Percentiles rank a stretch among this genome's conserved stretches.
Conservation (phyloP, 73 alveolate species). For the Blepharisma stoltei region DNA sequence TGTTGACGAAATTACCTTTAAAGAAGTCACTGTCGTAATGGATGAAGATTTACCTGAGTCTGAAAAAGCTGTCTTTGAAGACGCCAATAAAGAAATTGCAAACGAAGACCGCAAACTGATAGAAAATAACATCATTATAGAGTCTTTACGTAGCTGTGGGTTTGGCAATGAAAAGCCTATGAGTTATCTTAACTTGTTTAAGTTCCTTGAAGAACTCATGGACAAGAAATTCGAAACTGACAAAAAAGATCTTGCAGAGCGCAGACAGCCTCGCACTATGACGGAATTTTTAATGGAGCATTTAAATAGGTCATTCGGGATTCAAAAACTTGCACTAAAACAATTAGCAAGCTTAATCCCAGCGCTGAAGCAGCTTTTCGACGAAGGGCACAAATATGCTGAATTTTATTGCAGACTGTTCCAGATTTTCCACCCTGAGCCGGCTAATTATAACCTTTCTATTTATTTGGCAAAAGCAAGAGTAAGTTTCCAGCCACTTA, state of each 20-base stretch:
- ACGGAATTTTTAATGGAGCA: constrained; percentile 6
- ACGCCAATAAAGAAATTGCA: not conserved
- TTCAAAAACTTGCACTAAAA: not conserved
- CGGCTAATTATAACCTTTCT: not conserved
- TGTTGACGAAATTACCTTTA: not conserved
- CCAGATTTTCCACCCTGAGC: constrained; percentile 31
- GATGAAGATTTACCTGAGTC: not conserved
- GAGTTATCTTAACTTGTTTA: constrained; percentile 17
- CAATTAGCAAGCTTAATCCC: not conserved
- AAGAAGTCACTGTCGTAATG: not conserved
- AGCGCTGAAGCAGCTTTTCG: not conserved
- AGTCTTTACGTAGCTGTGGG: not conserved
- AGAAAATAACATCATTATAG: not conserved
- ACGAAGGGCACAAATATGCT: constrained; percentile 25
- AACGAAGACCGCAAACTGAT: not conserved
- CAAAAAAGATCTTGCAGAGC: not conserved
- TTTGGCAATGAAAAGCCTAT: constrained; percentile 22
- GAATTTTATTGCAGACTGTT: not conserved
- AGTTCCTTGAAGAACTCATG: constrained; percentile 29
- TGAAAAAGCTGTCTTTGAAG: not conserved
- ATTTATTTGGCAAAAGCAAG: constrained; percentile 17
- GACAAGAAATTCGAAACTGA: constrained; percentile 29
- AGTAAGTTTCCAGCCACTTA: not conserved
- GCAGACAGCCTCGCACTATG: not conserved
- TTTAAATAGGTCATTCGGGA: constrained; percentile 9